Conservation (phyloP, 1,284 basidiomycete genomes). For the Athelia sp. region DNA sequence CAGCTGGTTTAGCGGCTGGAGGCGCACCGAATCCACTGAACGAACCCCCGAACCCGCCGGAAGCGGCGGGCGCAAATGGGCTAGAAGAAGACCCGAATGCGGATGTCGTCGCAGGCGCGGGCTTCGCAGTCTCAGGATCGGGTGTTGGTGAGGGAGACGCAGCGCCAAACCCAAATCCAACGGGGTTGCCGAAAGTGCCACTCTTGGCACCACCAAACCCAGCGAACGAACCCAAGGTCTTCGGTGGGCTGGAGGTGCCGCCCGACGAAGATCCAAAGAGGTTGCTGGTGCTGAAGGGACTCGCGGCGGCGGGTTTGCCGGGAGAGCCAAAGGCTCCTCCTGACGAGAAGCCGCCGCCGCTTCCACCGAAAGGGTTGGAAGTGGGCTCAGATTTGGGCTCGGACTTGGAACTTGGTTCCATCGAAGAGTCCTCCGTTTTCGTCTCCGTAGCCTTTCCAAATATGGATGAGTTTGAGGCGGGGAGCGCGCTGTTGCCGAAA, state of each 20-base stretch:
- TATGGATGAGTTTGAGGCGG: slow-evolving; percentile 9
- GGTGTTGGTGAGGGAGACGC: slow-evolving; percentile 25
- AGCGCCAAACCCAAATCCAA: slow-evolving; percentile 52
- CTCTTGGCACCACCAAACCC: neutral
- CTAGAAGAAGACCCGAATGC: slow-evolving; percentile 11
- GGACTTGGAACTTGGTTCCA: no score
- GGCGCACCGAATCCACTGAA: slow-evolving; percentile 1
- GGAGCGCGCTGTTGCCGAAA: slow-evolving; percentile 17
- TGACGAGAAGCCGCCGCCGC: neutral
- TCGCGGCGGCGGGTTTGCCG: slow-evolving; percentile 15
- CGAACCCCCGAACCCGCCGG: neutral
- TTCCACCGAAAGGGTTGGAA: slow-evolving; percentile 10
- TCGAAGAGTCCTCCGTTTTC: no score
- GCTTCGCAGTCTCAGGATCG: slow-evolving; percentile 16
- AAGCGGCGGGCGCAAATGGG: no score
- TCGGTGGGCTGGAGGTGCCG: slow-evolving; percentile 8
- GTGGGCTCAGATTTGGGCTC: neutral
- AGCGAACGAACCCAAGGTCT: slow-evolving; percentile 12
- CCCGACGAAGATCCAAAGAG: slow-evolving; percentile 14
- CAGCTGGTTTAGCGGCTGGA: slow-evolving; percentile 10
- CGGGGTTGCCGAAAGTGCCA: slow-evolving; percentile 53
- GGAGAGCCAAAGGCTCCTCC: neutral
- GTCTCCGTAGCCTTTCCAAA: slow-evolving; percentile 1
- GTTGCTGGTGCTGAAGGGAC: slow-evolving; percentile 15
- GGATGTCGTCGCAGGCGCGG: slow-evolving; percentile 11